A percentile compares a stretch with the other conserved stretches of the same genome.
Conservation (phyloP, 805 yeast genomes). For the Torulaspora franciscae region DNA sequence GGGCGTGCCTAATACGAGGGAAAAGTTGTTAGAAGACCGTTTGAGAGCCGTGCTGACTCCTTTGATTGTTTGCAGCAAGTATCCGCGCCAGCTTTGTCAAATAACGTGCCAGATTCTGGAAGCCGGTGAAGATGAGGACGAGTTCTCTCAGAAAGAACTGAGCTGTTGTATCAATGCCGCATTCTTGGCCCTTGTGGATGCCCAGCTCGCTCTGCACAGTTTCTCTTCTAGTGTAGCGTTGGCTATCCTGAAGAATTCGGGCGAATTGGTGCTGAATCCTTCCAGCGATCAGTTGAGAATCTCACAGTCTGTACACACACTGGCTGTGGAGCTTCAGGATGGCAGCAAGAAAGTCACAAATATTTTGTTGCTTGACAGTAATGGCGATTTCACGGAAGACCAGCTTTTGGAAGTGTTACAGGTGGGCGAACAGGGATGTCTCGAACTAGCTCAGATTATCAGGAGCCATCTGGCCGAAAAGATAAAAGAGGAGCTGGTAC, state of each 20-base stretch:
- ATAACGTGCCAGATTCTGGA: constrained; percentile 61
- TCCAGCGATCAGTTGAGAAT: constrained; percentile 38
- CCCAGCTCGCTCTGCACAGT: constrained; percentile 64
- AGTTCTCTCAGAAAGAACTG: constrained; percentile 46
- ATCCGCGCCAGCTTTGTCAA: constrained; percentile 77
- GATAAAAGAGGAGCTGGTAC: constrained; percentile 28
- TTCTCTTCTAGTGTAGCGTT: constrained; percentile 56
- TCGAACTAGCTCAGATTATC: constrained; percentile 40
- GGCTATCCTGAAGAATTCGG: constrained; percentile 34
- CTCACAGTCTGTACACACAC: constrained; percentile 58
- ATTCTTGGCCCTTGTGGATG: constrained; percentile 70
- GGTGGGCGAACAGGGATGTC: constrained; percentile 45
- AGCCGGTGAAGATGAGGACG: constrained; percentile 33
- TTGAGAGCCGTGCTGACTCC: constrained; percentile 57
- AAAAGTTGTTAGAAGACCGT: constrained; percentile 68
- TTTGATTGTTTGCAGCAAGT: constrained; percentile 53
- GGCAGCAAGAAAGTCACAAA: constrained; percentile 46
- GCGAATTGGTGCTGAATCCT: constrained; percentile 43
- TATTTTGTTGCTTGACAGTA: constrained; percentile 64
- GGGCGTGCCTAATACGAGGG: constrained; percentile 73
- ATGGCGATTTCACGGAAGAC: constrained; percentile 60
- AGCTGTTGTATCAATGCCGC: constrained; percentile 69
- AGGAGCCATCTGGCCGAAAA: constrained; percentile 47
- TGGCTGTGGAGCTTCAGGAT: constrained; percentile 51
- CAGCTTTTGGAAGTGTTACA: constrained; percentile 52